Conservation (phyloP, 345 rosid species). For the Brassica napus region Da-Ae NC_063434.1:6219501-6220000, state of each 20-base stretch:
- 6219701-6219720: slow-evolving; percentile 39
- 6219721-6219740: slow-evolving; percentile 48
- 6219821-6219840: slow-evolving; percentile 44
- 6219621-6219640: slow-evolving; percentile 75
- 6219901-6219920: slow-evolving; percentile 47
- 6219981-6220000: background rate
- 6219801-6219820: background rate
- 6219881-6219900: slow-evolving; percentile 38
- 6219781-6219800: background rate
- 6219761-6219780: background rate
- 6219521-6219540: slow-evolving; percentile 77
- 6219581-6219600: background rate
- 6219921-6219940: slow-evolving; percentile 84
- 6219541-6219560: slow-evolving; percentile 82
- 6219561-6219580: slow-evolving; percentile 54
- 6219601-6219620: background rate
- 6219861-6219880: slow-evolving; percentile 26
- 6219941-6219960: slow-evolving; percentile 66
- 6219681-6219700: slow-evolving; percentile 45
- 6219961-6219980: background rate
- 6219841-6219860: slow-evolving; percentile 39
- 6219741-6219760: background rate
- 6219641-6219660: slow-evolving; percentile 77
- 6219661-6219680: slow-evolving; percentile 66
- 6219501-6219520: slow-evolving; percentile 69